Evolutionary conservation across 208 protist genomes (phyloP), one percentile per base, ranked within the genome.

Genomic region (Herpetomonas samuelpessoai): DNA sequence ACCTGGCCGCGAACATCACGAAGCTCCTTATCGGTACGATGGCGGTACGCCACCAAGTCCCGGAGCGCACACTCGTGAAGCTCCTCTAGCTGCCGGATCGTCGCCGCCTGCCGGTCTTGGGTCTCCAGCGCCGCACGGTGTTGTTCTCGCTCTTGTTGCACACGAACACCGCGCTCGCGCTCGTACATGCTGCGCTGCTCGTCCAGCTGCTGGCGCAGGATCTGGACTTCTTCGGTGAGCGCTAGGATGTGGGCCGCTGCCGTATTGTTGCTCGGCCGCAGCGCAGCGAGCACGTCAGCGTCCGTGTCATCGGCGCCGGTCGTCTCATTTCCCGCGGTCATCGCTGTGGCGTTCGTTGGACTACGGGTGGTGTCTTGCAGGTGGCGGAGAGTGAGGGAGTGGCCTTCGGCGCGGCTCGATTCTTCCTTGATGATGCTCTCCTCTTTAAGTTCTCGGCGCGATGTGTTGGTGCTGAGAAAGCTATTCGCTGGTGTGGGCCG

Each of bases 191-290:
- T 22, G 21, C 79, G 78, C 59, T 89, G 85, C 25, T 74, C 72
- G 51, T 88, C 85, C 21, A 92, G 68, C 55, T 82, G 76, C 52
- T 86, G 62, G 12, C 71, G 70, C 18, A 92, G 74, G 68, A 81
- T 68, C 27, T 74, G 57, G 0, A 81, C 70, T 61, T 92, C 74
- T 44, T 71, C 79, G 9, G 56, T 57, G 3, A 87, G 52, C 0
- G 85, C 85, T 9, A 83, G 61, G 16, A 82, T 50, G 48, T 79
- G 75, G 12, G 71, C 26, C 2, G 74, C 63, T 12, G 65, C 52
- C 16, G 44, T 45, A 12, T 2, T 7, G 35, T 48, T 18, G 35
- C 61, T 18, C 7, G 50, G 48, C 18, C 14, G 9, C 39, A 73
- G 52, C 41, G 50, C 22, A 25, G 44, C 22, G 22, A 59, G 57